Evolutionary conservation across 345 rosid genomes (phyloP), one percentile per base, ranked within the genome.

Genomic region (Salix suchowensis): DNA sequence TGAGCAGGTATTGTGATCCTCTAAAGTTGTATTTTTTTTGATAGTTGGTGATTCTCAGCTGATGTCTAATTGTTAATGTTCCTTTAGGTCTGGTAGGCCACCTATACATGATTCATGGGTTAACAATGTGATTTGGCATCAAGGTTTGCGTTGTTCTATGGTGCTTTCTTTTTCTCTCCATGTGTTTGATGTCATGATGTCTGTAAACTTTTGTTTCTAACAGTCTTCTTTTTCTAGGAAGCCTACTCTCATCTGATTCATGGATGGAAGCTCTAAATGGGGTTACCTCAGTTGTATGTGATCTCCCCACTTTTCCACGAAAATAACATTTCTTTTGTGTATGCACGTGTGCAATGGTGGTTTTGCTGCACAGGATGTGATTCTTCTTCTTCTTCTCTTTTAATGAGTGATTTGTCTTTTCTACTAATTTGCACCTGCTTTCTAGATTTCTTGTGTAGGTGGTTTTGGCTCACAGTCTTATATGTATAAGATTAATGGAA

Each of bases 401-500:
- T 37, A 50, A 70, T 81, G 50, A 60, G 39, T 30, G 24, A 4
- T 32, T 68, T 74, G 32, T 55, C 46, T 37, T 42, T 72, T 54
- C 42, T 70, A 68, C 80, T 82, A 65, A 81, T 83, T 74, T 74
- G 39, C 11, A 3, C 4, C 6, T 52, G 58, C 72, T 72, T 66
- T 83, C 79, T 82, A 96, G 99, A 87, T 96, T 19, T 96, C 99
- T 54, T 96, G 97, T 73, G 90, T 92, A 71, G 98, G 99, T 42
- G 97, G 98, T 67, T 96, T 96, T 84, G 99, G 99, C 77, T 92
- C 98, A 52, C 88, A 92, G 79, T 87, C 98, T 65, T 81, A 91
- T 65, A 96, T 96, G 99, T 92, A 96, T 79, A 94, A 96, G 86
- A 90, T 91, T 77, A 96, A 96, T 5, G 99, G 99, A 36, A 91